Conservation (phyloP, 164 flowering plant species). For the Vitis cinerea region DNA sequence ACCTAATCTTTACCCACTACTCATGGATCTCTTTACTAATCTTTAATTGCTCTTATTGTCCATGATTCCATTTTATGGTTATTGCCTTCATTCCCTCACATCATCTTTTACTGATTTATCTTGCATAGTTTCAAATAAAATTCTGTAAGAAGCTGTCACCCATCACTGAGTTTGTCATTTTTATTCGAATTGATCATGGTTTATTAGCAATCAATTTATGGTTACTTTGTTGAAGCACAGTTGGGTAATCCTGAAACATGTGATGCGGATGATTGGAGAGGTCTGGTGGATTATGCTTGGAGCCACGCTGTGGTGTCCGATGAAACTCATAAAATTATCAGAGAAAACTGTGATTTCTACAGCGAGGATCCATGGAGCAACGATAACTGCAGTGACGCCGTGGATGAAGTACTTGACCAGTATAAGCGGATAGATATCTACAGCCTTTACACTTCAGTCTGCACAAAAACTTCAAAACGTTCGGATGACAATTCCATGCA, state of each 20-base stretch:
- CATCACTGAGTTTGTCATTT: too few species aligned
- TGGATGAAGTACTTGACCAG: conserved; percentile 61
- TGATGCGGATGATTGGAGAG: conserved; percentile 73
- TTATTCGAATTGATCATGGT: not conserved
- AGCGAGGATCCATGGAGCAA: conserved; percentile 66
- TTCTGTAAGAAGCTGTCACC: too few species aligned
- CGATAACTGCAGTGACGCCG: conserved; percentile 44
- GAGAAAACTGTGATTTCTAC: conserved; percentile 59
- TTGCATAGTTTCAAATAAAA: too few species aligned
- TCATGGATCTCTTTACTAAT: too few species aligned
- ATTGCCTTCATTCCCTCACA: too few species aligned
- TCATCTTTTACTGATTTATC: too few species aligned
- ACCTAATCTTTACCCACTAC: too few species aligned
- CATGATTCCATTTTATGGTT: too few species aligned
- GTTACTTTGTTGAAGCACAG: conserved; percentile 29
- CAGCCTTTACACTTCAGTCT: conserved; percentile 78
- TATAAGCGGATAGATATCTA: conserved; percentile 82
- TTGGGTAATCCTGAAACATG: conserved; percentile 90
- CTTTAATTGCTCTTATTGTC: too few species aligned
- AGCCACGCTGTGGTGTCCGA: conserved; percentile 94
- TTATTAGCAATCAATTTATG: not conserved
- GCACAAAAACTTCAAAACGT: conserved; percentile 34
- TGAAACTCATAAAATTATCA: conserved; percentile 64
- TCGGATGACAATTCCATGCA: conserved; percentile 24
- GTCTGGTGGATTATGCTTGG: conserved; percentile 93